A percentile compares a stretch with the other conserved stretches of the same genome.
Conservation (phyloP, 1,284 basidiomycete species). For the Malassezia sp. region DNA sequence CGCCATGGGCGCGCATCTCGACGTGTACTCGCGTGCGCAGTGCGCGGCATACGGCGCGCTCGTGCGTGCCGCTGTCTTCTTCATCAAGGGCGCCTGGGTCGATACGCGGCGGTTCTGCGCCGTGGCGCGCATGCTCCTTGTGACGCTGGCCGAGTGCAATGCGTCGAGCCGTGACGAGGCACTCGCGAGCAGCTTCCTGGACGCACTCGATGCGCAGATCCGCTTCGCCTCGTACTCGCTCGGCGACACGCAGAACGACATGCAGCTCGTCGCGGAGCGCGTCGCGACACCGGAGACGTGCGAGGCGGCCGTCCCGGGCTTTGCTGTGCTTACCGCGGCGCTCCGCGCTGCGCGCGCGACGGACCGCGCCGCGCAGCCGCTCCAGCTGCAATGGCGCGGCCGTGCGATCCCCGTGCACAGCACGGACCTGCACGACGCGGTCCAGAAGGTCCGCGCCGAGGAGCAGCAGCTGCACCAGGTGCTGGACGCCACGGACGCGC, state of each 20-base stretch:
- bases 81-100: constrained; percentile 56
- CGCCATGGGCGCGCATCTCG: constrained; percentile 49
- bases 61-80: constrained; percentile 50
- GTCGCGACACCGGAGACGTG: constrained; percentile 53
- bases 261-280: constrained; percentile 65
- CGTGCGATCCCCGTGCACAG: constrained; percentile 73
- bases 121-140: constrained; percentile 66
- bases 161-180: constrained; percentile 79
- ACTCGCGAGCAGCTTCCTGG: constrained; percentile 68
- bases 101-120: constrained; percentile 65
- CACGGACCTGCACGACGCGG: constrained; percentile 78
- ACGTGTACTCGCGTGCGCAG: constrained; percentile 28
- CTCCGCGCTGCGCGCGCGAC: constrained; percentile 47
- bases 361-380: constrained; percentile 50
- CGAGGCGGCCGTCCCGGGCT: constrained; percentile 57
- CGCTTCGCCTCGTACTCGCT: constrained; percentile 84
- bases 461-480: constrained; percentile 48
- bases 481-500: neutral
- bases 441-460: constrained; percentile 70
- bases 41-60: constrained; percentile 57
- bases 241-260: constrained; percentile 57
- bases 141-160: constrained; percentile 59
- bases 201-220: constrained; percentile 80
- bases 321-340: constrained; percentile 54
- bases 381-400: constrained; percentile 66